phyloP scores from a whole-genome alignment of 2,329 filamentous ascomycete genomes.

The Paraconiothyrium sp. region DNA sequence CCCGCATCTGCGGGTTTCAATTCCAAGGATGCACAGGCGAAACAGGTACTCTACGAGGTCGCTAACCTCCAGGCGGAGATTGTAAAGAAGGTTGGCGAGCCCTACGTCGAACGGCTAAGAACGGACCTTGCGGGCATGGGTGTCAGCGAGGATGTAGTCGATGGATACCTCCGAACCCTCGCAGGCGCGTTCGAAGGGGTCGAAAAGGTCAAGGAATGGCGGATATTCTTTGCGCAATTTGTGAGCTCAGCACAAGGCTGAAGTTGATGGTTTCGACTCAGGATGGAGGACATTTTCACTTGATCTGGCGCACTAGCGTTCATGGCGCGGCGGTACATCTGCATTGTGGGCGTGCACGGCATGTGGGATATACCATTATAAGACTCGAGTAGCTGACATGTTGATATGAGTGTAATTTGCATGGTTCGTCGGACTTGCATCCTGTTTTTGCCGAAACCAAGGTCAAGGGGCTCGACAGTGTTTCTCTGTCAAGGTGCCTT shows the following conservation, averaged over 20 bases:
- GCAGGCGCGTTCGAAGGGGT: conserved; percentile 45
- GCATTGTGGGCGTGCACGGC: conserved; percentile 14
- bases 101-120: conserved; percentile 77
- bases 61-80: conserved; percentile 88
- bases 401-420: no score
- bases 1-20: conserved; percentile 82
- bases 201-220: conserved; percentile 55
- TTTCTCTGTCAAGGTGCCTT: no score
- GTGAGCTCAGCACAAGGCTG: conserved; percentile 43
- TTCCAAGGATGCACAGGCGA: conserved; percentile 85
- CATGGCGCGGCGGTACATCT: conserved; percentile 3
- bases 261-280: background rate
- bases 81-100: conserved; percentile 85
- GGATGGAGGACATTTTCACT: background rate
- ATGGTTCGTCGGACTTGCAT: no score
- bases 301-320: conserved; percentile 13
- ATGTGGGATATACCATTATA: conserved; percentile 15
- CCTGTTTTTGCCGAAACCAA: no score
- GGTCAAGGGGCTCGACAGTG: no score
- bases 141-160: conserved; percentile 70
- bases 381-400: conserved; percentile 1
- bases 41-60: conserved; percentile 87
- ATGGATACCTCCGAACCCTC: conserved; percentile 67
- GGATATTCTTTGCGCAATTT: conserved; percentile 57
- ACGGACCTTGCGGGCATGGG: conserved; percentile 72